A percentile compares a stretch with the other conserved stretches of the same genome.
phyloP scores from a whole-genome alignment of 192 early-diverging fungal species.

The Thamnidium elegans region DNA sequence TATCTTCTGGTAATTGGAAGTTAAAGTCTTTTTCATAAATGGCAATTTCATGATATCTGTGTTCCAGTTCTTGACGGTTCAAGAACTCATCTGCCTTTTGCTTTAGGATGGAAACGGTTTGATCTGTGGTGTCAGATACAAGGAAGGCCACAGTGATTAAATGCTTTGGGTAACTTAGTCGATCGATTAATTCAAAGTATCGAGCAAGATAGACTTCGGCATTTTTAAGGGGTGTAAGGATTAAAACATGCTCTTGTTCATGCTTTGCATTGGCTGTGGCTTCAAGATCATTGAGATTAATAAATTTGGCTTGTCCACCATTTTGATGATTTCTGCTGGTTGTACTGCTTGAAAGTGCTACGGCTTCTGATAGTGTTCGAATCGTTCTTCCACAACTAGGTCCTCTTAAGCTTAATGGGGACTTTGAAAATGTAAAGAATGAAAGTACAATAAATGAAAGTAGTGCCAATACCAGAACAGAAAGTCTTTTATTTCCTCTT shows the following conservation, averaged over 20 bases:
- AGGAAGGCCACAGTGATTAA: constrained; percentile 52
- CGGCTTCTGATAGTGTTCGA: constrained; percentile 15
- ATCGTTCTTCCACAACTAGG: constrained; percentile 4
- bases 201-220: constrained; percentile 48
- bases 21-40: constrained; percentile 59
- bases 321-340: neutral
- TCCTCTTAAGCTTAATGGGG: neutral
- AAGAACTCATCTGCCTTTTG: constrained; percentile 26
- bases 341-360: neutral
- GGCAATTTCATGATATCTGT: constrained; percentile 47
- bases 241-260: constrained; percentile 39
- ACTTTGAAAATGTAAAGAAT: constrained; percentile 11
- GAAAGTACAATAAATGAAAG: constrained; percentile 15
- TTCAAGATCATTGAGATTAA: constrained; percentile 24
- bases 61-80: constrained; percentile 17
- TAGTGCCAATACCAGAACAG: constrained; percentile 4
- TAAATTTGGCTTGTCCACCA: constrained; percentile 20
- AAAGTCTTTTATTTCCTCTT: constrained; percentile 14
- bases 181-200: constrained; percentile 55
- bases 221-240: constrained; percentile 59
- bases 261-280: constrained; percentile 26
- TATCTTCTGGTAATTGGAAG: constrained; percentile 46
- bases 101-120: constrained; percentile 44
- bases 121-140: constrained; percentile 57
- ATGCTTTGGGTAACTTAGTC: constrained; percentile 48